phyloP scores from a whole-genome alignment of 2,329 filamentous ascomycete species.

The Sclerotinia subarctica region DNA sequence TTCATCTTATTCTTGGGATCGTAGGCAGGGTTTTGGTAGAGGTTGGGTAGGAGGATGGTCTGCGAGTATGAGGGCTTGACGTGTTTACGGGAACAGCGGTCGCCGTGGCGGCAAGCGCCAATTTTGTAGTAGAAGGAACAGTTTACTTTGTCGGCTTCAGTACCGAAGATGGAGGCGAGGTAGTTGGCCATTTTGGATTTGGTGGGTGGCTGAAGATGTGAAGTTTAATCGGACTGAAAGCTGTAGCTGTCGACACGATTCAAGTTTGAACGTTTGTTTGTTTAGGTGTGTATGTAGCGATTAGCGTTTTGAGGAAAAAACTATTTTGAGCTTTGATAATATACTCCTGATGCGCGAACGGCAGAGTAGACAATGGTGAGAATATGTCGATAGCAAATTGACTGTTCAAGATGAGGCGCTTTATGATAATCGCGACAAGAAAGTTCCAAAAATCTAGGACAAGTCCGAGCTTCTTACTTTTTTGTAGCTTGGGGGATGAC shows the following conservation, averaged over 20 bases:
- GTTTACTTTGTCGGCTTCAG: slow-evolving; percentile 99
- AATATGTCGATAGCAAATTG: slow-evolving; percentile 2
- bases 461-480: slow-evolving; percentile 13
- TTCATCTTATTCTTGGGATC: slow-evolving; percentile 98
- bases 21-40: slow-evolving; percentile 98
- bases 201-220: not conserved
- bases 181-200: slow-evolving; percentile 82
- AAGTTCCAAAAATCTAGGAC: slow-evolving; percentile 16
- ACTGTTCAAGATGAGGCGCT: slow-evolving; percentile 3
- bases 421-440: slow-evolving; percentile 6
- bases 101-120: slow-evolving; percentile 95
- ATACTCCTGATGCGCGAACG: not conserved
- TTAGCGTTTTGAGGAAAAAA: not conserved
- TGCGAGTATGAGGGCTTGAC: slow-evolving; percentile 98
- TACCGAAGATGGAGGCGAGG: slow-evolving; percentile 98
- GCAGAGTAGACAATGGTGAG: not conserved
- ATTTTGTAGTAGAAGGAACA: slow-evolving; percentile 99
- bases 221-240: not conserved
- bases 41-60: slow-evolving; percentile 95
- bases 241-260: not conserved
- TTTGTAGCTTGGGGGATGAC: not conserved
- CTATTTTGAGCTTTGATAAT: not conserved
- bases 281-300: not conserved
- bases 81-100: slow-evolving; percentile 96
- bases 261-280: not conserved